Conservation (phyloP, 2,329 filamentous ascomycete genomes). For the Teratosphaeria pseudoeucalypti region DNA sequence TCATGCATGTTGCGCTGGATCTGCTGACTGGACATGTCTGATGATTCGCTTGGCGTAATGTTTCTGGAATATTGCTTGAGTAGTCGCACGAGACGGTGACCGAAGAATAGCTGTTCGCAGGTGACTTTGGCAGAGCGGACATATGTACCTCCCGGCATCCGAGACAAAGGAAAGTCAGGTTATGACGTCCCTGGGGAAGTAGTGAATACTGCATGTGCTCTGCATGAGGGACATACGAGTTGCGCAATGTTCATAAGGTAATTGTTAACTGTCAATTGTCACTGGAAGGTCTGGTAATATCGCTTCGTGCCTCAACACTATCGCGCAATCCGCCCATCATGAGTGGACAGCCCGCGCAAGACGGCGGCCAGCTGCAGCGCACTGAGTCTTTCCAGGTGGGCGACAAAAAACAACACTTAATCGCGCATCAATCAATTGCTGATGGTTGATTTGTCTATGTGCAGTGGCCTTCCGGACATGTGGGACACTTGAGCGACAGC, state of each 20-base stretch:
- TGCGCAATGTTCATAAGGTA: not conserved
- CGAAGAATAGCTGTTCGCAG: too few species aligned
- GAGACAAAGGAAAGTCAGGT: not conserved
- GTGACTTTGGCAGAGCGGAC: not conserved
- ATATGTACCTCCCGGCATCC: not conserved
- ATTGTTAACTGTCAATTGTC: not conserved
- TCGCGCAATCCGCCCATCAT: not conserved
- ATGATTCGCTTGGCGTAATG: not conserved
- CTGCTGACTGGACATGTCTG: not conserved
- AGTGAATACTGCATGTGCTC: not conserved
- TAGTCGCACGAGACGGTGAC: too few species aligned
- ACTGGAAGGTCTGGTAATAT: too few species aligned
- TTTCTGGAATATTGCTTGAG: not conserved
- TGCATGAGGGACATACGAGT: not conserved
- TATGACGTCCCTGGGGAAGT: not conserved
- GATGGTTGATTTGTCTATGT: not conserved
- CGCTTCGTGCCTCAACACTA: too few species aligned
- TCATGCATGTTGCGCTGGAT: not conserved
- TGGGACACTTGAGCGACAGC: constrained; percentile 61
- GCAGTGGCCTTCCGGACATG: constrained; percentile 64
- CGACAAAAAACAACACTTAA: not conserved
- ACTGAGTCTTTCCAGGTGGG: constrained; percentile 10
- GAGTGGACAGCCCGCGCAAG: not conserved
- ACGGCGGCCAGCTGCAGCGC: constrained; percentile 3
- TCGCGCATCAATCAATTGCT: not conserved